A percentile compares a stretch with the other conserved stretches of the same genome.
Conservation (phyloP, 805 yeast genomes). For the Zygosaccharomyces bisporus region DNA sequence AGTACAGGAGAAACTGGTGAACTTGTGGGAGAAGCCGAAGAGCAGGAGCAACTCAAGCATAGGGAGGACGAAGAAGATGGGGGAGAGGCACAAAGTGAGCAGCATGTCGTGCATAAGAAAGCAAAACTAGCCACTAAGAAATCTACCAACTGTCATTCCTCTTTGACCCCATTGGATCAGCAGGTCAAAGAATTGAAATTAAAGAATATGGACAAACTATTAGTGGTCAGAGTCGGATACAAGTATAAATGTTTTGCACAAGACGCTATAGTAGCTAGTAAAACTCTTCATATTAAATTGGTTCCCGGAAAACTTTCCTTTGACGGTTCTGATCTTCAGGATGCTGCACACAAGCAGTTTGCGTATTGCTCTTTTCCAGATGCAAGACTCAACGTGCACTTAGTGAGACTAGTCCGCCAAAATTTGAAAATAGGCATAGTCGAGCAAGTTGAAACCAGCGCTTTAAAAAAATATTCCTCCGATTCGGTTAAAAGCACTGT, state of each 20-base stretch:
- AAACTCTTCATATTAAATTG: slow-evolving; percentile 63
- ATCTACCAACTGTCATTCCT: not conserved
- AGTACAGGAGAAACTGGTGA: not conserved
- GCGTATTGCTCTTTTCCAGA: slow-evolving; percentile 88
- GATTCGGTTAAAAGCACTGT: slow-evolving; percentile 49
- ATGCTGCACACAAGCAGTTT: slow-evolving; percentile 51
- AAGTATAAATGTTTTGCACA: slow-evolving; percentile 82
- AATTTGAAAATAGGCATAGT: slow-evolving; percentile 87
- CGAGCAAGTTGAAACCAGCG: slow-evolving; percentile 78
- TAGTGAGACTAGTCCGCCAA: slow-evolving; percentile 63
- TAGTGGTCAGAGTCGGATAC: slow-evolving; percentile 88
- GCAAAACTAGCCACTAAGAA: slow-evolving; percentile 2
- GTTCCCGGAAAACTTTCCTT: slow-evolving; percentile 63
- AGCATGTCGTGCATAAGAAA: slow-evolving; percentile 3
- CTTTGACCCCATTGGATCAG: slow-evolving; percentile 71
- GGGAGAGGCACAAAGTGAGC: too few relatives aligned
- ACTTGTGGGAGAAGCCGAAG: not conserved
- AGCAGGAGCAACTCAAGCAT: not conserved
- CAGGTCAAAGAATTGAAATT: slow-evolving; percentile 69
- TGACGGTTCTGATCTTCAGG: slow-evolving; percentile 49
- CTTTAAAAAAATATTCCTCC: slow-evolving; percentile 49
- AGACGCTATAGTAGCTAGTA: slow-evolving; percentile 72
- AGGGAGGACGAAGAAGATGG: slow-evolving; percentile 10
- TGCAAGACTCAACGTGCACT: slow-evolving; percentile 65
- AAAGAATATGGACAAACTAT: slow-evolving; percentile 58